Evolutionary conservation across 2,329 filamentous ascomycete species (phyloP).

Genomic region (Stemphylium beticola): DNA sequence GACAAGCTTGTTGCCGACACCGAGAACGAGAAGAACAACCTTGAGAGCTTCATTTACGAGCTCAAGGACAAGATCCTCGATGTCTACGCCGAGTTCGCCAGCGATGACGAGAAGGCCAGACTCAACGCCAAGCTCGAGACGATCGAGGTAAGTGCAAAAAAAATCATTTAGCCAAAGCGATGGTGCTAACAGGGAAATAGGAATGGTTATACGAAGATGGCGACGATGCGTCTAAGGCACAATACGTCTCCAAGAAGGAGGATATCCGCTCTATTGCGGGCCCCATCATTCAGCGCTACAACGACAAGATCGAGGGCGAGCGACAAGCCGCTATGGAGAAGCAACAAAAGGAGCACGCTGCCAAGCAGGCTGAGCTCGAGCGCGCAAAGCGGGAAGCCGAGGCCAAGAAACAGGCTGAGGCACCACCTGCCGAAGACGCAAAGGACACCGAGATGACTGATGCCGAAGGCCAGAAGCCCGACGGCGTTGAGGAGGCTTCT

Average conservation of each 20-base stretch:
- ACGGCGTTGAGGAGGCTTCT: conserved; percentile 48
- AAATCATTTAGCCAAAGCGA: no score
- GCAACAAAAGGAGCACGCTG: conserved; percentile 69
- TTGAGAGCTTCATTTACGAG: conserved; percentile 97
- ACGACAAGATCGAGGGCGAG: conserved; percentile 91
- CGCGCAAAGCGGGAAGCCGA: conserved; percentile 81
- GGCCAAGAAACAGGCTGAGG: conserved; percentile 62
- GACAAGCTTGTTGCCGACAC: conserved; percentile 98
- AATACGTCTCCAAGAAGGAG: conserved; percentile 94
- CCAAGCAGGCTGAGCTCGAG: conserved; percentile 70
- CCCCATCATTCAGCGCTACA: conserved; percentile 91
- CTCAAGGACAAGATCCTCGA: conserved; percentile 94
- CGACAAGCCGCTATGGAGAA: conserved; percentile 72
- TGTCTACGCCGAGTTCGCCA: conserved; percentile 85
- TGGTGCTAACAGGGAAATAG: conserved; percentile 55
- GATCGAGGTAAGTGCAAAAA: conserved; percentile 73
- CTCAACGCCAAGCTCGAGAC: conserved; percentile 82
- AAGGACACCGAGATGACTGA: conserved; percentile 67
- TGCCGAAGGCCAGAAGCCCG: conserved; percentile 53
- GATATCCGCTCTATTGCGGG: conserved; percentile 91
- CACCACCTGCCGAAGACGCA: conserved; percentile 39
- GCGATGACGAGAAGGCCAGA: conserved; percentile 89
- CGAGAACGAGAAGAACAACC: conserved; percentile 99
- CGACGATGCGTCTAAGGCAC: conserved; percentile 89
- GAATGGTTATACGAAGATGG: conserved; percentile 99